These are phyloP conservation scores for Fusarium oxysporum DNA, from an alignment of 2,329 filamentous ascomycete genomes.

Conservation along the genomic window DNA sequence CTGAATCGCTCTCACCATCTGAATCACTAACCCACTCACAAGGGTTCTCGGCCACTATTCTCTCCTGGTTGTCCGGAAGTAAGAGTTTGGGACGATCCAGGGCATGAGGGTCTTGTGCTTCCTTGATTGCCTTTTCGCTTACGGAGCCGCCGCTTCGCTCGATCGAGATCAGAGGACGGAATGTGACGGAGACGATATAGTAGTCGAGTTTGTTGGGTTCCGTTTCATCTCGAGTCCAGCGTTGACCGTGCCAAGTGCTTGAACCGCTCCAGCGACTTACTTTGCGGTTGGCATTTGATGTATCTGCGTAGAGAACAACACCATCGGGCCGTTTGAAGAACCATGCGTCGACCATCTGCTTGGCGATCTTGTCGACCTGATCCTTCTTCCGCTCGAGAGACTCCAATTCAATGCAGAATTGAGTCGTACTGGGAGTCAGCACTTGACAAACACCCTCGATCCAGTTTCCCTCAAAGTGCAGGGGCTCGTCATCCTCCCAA, in stretches of 20 bases:
- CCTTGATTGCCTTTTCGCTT: conserved; percentile 6
- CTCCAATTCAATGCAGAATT: conserved; percentile 61
- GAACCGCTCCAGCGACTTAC: conserved; percentile 58
- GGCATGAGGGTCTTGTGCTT: not conserved
- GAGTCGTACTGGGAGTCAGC: conserved; percentile 51
- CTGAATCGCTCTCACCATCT: not conserved
- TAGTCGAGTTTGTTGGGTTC: conserved; percentile 55
- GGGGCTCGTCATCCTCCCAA: conserved; percentile 35
- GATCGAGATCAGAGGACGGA: conserved; percentile 38
- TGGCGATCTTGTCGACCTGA: conserved; percentile 59
- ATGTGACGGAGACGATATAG: conserved; percentile 56
- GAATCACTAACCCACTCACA: not conserved
- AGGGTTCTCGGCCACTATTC: not conserved
- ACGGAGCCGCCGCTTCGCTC: conserved; percentile 33
- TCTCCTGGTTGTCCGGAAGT: not conserved
- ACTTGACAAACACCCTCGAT: conserved; percentile 39
- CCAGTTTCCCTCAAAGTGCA: conserved; percentile 54
- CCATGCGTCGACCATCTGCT: conserved; percentile 38
- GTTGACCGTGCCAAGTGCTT: conserved; percentile 53
- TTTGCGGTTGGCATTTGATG: conserved; percentile 36
- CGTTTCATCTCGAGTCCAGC: conserved; percentile 58
- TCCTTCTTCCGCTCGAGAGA: conserved; percentile 57
- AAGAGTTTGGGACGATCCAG: not conserved
- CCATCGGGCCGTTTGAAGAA: conserved; percentile 49
- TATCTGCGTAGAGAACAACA: conserved; percentile 46